These are phyloP conservation scores for Fusarium sp. DNA, from an alignment of 2,329 filamentous ascomycete genomes.

Conservation along the genomic window DNA sequence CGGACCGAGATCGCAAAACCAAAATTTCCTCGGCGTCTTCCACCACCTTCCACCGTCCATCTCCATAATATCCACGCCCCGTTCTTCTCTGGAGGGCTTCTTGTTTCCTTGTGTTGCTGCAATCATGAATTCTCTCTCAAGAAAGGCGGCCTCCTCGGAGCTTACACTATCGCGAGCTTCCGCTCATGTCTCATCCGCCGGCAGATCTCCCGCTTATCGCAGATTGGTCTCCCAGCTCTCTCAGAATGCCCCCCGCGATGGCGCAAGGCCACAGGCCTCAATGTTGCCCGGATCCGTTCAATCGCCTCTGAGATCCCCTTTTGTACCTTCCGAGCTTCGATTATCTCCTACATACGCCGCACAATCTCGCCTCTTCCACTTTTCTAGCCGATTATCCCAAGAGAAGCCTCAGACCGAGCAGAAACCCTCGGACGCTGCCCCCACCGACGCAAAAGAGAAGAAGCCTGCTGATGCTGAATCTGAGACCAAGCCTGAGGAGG, in stretches of 20 bases:
- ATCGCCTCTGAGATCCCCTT: conserved; percentile 56
- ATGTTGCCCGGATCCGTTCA: conserved; percentile 44
- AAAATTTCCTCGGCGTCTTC: conserved; percentile 51
- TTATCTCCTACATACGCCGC: conserved; percentile 46
- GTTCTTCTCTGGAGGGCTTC: conserved; percentile 44
- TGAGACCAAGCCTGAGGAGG: conserved; percentile 51
- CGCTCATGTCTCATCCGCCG: conserved; percentile 50
- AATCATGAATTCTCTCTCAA: conserved; percentile 59
- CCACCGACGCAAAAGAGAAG: conserved; percentile 54
- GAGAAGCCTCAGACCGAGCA: conserved; percentile 49
- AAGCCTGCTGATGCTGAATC: conserved; percentile 50
- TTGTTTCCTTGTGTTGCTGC: conserved; percentile 37
- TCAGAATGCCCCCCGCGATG: conserved; percentile 42
- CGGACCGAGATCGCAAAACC: conserved; percentile 51
- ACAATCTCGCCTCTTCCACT: conserved; percentile 49
- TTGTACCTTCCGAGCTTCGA: conserved; percentile 51
- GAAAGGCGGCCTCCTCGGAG: conserved; percentile 54
- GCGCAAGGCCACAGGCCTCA: conserved; percentile 42
- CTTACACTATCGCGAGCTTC: conserved; percentile 54
- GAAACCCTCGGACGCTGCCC: conserved; percentile 38
- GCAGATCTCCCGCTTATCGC: conserved; percentile 59
- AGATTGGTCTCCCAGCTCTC: conserved; percentile 55
- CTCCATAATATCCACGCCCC: conserved; percentile 40
- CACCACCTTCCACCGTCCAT: conserved; percentile 43
- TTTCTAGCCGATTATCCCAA: conserved; percentile 44